phyloP scores from a whole-genome alignment of 108 stramenopile genomes.

The Pseudonitzschia pungens region DNA sequence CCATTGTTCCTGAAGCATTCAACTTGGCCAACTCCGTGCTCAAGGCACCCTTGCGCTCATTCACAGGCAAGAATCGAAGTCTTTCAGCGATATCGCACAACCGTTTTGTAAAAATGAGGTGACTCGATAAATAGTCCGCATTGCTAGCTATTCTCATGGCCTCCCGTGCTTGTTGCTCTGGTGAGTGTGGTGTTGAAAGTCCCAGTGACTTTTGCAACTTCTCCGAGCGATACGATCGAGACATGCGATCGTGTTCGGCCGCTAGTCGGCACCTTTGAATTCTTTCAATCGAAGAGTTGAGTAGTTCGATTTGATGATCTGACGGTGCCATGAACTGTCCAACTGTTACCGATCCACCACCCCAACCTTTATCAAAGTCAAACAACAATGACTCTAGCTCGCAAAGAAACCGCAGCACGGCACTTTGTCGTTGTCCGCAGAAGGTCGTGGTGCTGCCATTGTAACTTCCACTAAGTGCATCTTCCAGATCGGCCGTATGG shows the following conservation, averaged over 20 bases:
- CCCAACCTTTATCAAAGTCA: conserved; percentile 84
- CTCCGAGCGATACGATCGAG: conserved; percentile 66
- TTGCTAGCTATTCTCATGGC: conserved; percentile 64
- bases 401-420: conserved; percentile 78
- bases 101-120: conserved; percentile 72
- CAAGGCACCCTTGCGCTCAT: conserved; percentile 47
- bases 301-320: conserved; percentile 62
- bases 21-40: conserved; percentile 54
- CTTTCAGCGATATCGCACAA: conserved; percentile 83
- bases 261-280: conserved; percentile 54
- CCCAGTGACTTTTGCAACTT: conserved; percentile 41
- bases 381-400: conserved; percentile 83
- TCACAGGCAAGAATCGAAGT: conserved; percentile 64
- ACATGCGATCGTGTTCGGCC: conserved; percentile 31
- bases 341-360: conserved; percentile 77
- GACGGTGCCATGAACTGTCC: conserved; percentile 67
- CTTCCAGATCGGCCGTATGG: conserved; percentile 84
- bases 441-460: conserved; percentile 30
- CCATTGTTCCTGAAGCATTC: conserved; percentile 75
- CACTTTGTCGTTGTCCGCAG: conserved; percentile 64
- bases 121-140: conserved; percentile 84
- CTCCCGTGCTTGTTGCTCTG: conserved; percentile 47
- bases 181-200: background rate
- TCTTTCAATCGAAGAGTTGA: conserved; percentile 55
- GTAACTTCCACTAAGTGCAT: conserved; percentile 29